These are phyloP conservation scores for Pseudogymnoascus sp. DNA, from an alignment of 2,329 filamentous ascomycete species.

Conservation along the genomic window DNA sequence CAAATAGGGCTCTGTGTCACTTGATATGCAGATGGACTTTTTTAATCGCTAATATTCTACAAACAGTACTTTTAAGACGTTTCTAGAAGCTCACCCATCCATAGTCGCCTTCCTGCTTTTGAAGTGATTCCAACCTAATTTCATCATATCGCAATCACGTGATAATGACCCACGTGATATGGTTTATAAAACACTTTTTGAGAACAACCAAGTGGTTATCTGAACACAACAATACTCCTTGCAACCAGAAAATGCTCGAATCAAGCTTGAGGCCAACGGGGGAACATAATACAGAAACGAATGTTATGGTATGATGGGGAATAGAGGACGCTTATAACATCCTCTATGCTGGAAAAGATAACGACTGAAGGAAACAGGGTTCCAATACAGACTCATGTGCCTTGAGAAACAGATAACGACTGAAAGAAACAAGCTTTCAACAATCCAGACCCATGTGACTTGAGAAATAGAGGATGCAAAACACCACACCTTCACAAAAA, in stretches of 20 bases:
- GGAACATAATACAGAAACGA: neutral
- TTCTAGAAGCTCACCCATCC: neutral
- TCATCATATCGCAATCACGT: neutral
- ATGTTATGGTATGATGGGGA: neutral
- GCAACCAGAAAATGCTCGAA: neutral
- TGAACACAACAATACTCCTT: neutral
- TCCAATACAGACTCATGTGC: neutral
- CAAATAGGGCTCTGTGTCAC: neutral
- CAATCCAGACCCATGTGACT: neutral
- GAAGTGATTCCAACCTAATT: neutral
- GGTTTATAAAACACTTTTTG: neutral
- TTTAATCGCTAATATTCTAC: constrained; percentile 2
- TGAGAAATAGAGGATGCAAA: neutral
- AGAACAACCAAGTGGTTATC: neutral
- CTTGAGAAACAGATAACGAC: neutral
- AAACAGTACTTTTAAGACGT: neutral
- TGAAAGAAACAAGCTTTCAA: neutral
- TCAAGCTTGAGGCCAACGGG: neutral
- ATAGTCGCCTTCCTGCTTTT: neutral
- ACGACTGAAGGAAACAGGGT: neutral
- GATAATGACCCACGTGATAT: neutral
- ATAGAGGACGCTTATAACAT: neutral
- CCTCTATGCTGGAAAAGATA: neutral
- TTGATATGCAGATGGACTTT: neutral
- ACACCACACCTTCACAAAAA: neutral